Evolutionary conservation across 192 early-diverging fungal species (phyloP), one percentile per base, ranked within the genome.

Genomic region (Spinellus fusiger): DNA sequence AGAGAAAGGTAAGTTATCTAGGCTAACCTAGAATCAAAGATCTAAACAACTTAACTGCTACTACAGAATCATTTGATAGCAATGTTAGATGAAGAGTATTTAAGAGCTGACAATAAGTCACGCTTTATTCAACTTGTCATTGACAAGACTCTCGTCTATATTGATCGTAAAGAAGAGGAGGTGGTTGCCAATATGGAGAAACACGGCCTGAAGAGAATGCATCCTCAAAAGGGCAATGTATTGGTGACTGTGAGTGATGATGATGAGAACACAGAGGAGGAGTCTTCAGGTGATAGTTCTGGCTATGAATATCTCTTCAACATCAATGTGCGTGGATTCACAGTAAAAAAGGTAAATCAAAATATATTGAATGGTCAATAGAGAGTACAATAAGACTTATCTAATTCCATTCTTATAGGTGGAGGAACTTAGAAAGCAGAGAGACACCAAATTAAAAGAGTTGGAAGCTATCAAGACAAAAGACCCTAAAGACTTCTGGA

Each of bases 101-200:
- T 74, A 38, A 75, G 83, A 8, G 66, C 91, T 3, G 85, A 93
- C 56, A 95, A 95, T 76, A 90, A 90, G 59, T 86, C 86, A 13
- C 82, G 89, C 8, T 99, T 99, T 56, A 89, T 98, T 35, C 65
- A 82, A 38, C 91, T 95, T 77, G 93, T 98, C 51, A 93, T 98
- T 58, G 68, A 89, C 18, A 87, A 86, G 34, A 84, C 86, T 50
- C 80, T 99, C 6, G 62, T 80, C 25, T 88, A 95, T 37, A 82
- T 89, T 61, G 95, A 95, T 68, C 83, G 89, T 66, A 95, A 93
- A 80, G 87, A 89, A 72, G 66, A 67, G 1, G 87, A 86, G 0
- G 76, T 96, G 5, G 66, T 93, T 27, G 70, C 79, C 27, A 89
- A 94, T 35, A 77, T 98, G 69, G 74, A 81, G 15, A 61, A 62